Evolutionary conservation across 2,329 filamentous ascomycete species (phyloP), one percentile per base, ranked within the genome.

Genomic region (Penicillium brevicompactum): DNA sequence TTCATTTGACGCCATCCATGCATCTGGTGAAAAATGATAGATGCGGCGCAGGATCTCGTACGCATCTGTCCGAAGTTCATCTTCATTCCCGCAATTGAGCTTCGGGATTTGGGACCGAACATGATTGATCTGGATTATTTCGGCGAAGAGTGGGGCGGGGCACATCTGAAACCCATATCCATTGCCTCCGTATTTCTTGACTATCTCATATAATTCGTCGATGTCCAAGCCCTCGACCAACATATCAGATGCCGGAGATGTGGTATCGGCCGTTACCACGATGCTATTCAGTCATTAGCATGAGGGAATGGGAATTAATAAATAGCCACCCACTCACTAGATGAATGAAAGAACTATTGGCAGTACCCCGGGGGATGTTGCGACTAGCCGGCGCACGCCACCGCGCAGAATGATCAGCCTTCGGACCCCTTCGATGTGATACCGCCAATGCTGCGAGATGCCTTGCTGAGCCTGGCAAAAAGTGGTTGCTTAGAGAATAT

Each of bases 91-190:
- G 4, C 4, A 4, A 34, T 34, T 13, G 4, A 34, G 4, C 10
- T 10, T 34, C 11, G 32, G 14, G 1, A 13, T 13, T 34, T 18
- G 62, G 22, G 52, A 48, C 3, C 76, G 72, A 22, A 78, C 61
- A 45, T 71, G 51, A 50, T 75, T 77, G 48, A 76, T 73, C 37
- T 56, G 65, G 44, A 76, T 63, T 7, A 74, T 66, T 34, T 73
- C 69, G 14, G 55, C 46, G 24, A 77, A 74, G 0, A 77, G 60
- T 0, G 63, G 41, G 3, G 62, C 55, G 0, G 75, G 73, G 34
- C 65, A 75, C 46, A 69, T 62, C 3, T 67, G 63, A 46, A 72
- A 70, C 1, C 63, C 49, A 34, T 52, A 61, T 8, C 42, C 32
- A 14, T 34, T 32, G n/a, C 24, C 31, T n/a, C 55, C 57, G 56